phyloP scores from a whole-genome alignment of 1,284 basidiomycete species.

The Rhodotorula sp. region DNA sequence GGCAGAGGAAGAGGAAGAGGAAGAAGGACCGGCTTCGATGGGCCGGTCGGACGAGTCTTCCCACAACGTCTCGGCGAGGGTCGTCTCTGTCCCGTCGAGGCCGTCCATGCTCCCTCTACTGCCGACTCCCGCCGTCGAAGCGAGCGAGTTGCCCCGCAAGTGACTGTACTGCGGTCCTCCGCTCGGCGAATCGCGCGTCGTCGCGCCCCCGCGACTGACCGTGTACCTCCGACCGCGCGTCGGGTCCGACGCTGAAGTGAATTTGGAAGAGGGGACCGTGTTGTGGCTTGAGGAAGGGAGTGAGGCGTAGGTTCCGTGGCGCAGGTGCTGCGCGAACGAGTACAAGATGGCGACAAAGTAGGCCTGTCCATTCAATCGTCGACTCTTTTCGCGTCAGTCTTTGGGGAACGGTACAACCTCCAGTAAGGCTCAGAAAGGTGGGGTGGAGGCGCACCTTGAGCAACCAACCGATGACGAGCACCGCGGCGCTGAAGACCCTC shows the following conservation, averaged over 20 bases:
- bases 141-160: slow-evolving; percentile 26
- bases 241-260: slow-evolving; percentile 2
- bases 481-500: slow-evolving; percentile 72
- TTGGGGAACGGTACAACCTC: no score
- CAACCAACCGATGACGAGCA: slow-evolving; percentile 80
- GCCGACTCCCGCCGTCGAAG: slow-evolving; percentile 14
- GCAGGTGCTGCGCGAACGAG: slow-evolving; percentile 89
- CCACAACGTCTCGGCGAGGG: slow-evolving; percentile 37
- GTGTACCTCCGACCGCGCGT: background rate
- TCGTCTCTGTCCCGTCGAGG: slow-evolving; percentile 26
- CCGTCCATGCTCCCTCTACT: slow-evolving; percentile 13
- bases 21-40: background rate
- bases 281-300: slow-evolving; percentile 56
- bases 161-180: slow-evolving; percentile 38
- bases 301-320: slow-evolving; percentile 82
- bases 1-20: no score
- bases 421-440: no score
- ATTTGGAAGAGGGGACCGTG: slow-evolving; percentile 25
- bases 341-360: slow-evolving; percentile 90
- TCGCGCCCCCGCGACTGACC: background rate
- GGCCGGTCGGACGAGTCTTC: slow-evolving; percentile 18
- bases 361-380: slow-evolving; percentile 57
- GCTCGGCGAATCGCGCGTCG: slow-evolving; percentile 19
- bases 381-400: background rate
- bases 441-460: slow-evolving; percentile 66